A percentile compares a stretch with the other conserved stretches of the same genome.
phyloP scores from a whole-genome alignment of 352 stramenopile species.

The Pythium periplocum region DNA sequence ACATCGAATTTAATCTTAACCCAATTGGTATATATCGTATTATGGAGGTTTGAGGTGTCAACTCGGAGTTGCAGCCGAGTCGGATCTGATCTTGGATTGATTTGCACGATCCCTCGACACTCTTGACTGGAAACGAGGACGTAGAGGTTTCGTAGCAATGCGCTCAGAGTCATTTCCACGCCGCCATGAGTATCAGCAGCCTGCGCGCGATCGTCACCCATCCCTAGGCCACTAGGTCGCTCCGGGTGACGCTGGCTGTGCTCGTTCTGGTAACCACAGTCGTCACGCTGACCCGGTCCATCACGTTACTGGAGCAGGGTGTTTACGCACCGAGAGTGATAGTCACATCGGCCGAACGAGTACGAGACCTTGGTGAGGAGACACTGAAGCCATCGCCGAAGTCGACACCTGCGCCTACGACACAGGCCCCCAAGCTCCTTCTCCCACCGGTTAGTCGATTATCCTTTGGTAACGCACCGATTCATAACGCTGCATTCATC shows the following conservation, averaged over 20 bases:
- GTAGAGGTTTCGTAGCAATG: too few species aligned
- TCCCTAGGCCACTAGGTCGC: neutral
- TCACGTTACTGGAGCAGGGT: neutral
- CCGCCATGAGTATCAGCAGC: neutral
- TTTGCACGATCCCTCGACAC: too few species aligned
- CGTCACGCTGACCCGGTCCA: neutral
- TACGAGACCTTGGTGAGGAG: neutral
- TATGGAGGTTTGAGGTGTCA: neutral
- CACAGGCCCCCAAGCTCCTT: neutral
- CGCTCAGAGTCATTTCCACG: too few species aligned
- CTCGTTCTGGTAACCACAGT: neutral
- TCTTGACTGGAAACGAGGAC: too few species aligned
- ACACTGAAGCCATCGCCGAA: slow-evolving; percentile 1
- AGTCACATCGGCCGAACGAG: too few species aligned
- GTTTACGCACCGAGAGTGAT: too few species aligned
- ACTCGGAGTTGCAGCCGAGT: neutral
- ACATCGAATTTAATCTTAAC: neutral
- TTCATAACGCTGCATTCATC: slow-evolving; percentile 1
- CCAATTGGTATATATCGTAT: neutral
- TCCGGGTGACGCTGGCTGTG: neutral
- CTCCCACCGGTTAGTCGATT: neutral
- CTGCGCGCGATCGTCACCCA: neutral
- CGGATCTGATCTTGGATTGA: neutral
- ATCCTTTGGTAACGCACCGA: neutral
- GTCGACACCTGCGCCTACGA: neutral